These are phyloP conservation scores for Purpureocillium lavendulum DNA, from an alignment of 2,329 filamentous ascomycete species.

Conservation along the genomic window DNA sequence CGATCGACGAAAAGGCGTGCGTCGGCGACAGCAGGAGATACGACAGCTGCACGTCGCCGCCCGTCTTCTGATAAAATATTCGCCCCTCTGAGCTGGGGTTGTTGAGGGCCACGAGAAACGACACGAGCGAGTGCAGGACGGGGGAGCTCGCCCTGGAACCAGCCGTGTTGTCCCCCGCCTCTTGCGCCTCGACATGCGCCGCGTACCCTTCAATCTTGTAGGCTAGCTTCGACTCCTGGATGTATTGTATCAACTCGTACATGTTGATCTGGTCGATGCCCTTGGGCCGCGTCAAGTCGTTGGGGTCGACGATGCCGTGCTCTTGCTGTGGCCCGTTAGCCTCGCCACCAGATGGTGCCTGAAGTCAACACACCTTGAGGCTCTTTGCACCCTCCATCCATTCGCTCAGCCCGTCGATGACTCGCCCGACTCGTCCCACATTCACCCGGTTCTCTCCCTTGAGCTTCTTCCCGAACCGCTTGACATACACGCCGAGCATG, in stretches of 20 bases:
- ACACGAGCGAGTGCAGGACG: constrained; percentile 45
- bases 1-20: constrained; percentile 82
- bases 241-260: constrained; percentile 77
- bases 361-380: constrained; percentile 26
- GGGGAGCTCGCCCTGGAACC: constrained; percentile 26
- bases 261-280: constrained; percentile 94
- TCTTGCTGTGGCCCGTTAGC: constrained; percentile 17
- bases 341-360: too few species aligned
- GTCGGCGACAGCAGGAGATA: constrained; percentile 90
- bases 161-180: constrained; percentile 15
- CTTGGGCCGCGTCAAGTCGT: constrained; percentile 69
- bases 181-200: constrained; percentile 47
- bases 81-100: constrained; percentile 70
- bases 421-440: constrained; percentile 75
- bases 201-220: constrained; percentile 92
- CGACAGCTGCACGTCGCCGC: constrained; percentile 53
- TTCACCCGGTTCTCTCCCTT: constrained; percentile 90
- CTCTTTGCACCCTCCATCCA: constrained; percentile 53
- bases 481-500: constrained; percentile 75
- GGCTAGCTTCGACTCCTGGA: constrained; percentile 86
- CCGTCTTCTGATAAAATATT: constrained; percentile 51
- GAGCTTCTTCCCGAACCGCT: constrained; percentile 78
- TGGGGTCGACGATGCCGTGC: constrained; percentile 63
- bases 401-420: constrained; percentile 68
- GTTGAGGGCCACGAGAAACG: constrained; percentile 71